Percentiles rank a stretch among this genome's conserved stretches.
These are phyloP conservation scores for Cyberlindnera euphorbiae DNA, from an alignment of 805 yeast genomes.

Conservation along the genomic window DNA sequence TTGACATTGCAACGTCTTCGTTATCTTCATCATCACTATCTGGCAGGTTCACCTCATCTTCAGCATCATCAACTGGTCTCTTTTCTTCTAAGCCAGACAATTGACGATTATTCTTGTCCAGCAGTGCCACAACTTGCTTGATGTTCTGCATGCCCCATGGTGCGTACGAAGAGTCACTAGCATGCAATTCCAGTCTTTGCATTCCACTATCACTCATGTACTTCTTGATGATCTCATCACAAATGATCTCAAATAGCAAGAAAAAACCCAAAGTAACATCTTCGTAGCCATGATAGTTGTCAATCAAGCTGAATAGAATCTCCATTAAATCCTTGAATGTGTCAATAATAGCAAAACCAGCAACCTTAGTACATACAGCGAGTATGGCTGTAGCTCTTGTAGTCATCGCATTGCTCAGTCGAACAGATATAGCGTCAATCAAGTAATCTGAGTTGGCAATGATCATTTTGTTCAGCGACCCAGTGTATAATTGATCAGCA, in stretches of 20 bases:
- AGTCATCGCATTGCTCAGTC: conserved; percentile 63
- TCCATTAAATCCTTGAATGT: conserved; percentile 71
- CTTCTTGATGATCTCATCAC: conserved; percentile 39
- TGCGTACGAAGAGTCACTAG: conserved; percentile 21
- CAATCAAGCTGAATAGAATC: conserved; percentile 72
- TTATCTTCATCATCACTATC: conserved; percentile 30
- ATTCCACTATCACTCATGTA: conserved; percentile 30
- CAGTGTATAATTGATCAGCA: conserved; percentile 46
- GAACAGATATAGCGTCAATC: conserved; percentile 69
- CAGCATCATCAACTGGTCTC: conserved; percentile 37
- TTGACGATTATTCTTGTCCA: conserved; percentile 34
- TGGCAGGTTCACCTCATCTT: conserved; percentile 33
- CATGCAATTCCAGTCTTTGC: conserved; percentile 17
- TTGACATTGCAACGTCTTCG: conserved; percentile 17
- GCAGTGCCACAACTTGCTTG: conserved; percentile 39
- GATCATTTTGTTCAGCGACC: conserved; percentile 53
- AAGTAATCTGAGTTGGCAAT: conserved; percentile 73
- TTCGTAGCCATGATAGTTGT: conserved; percentile 79
- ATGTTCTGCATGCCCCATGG: conserved; percentile 42
- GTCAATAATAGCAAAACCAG: conserved; percentile 60
- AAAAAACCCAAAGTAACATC: conserved; percentile 70
- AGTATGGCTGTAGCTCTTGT: conserved; percentile 72
- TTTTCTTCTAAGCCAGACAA: conserved; percentile 26
- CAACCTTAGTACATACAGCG: conserved; percentile 60
- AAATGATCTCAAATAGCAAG: conserved; percentile 58